phyloP scores from a whole-genome alignment of 306 rosid species.

The Medicago arabica region DNA sequence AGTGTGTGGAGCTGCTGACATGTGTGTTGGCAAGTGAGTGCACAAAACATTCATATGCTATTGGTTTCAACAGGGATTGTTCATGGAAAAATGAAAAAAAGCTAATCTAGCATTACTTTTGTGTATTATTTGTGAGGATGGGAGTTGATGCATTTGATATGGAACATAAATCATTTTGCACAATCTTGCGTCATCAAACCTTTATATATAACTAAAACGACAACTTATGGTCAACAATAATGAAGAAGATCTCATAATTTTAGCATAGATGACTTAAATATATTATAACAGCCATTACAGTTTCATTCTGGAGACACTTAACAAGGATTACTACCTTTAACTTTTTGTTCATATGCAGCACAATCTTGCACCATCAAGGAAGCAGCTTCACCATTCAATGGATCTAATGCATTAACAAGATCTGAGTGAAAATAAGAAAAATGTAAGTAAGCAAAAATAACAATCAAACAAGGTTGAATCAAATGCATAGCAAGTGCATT shows the following conservation, averaged over 20 bases:
- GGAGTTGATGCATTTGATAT: slow-evolving; percentile 9
- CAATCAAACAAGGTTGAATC: slow-evolving; percentile 16
- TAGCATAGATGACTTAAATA: neutral
- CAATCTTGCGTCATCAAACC: slow-evolving; percentile 12
- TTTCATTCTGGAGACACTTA: slow-evolving; percentile 20
- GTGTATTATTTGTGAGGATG: neutral
- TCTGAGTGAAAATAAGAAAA: slow-evolving; percentile 54
- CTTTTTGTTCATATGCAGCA: slow-evolving; percentile 73
- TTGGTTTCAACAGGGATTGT: neutral
- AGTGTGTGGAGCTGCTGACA: too few relatives aligned
- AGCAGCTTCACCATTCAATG: slow-evolving; percentile 90
- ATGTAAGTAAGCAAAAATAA: slow-evolving; percentile 23
- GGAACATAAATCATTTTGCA: slow-evolving; percentile 21
- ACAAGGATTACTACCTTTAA: slow-evolving; percentile 65
- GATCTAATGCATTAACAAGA: slow-evolving; percentile 85
- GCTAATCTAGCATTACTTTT: too few relatives aligned
- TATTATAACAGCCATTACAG: slow-evolving; percentile 22
- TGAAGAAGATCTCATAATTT: slow-evolving; percentile 4
- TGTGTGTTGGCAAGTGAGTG: neutral
- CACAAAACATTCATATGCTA: slow-evolving; percentile 18
- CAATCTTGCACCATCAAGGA: slow-evolving; percentile 81
- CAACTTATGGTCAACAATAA: slow-evolving; percentile 1
- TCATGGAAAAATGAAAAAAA: too few relatives aligned
- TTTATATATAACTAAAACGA: neutral
- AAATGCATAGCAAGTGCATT: slow-evolving; percentile 1